These are phyloP conservation scores for Penicillium roqueforti DNA, from an alignment of 495 filamentous ascomycete species.

Conservation along the genomic window DNA sequence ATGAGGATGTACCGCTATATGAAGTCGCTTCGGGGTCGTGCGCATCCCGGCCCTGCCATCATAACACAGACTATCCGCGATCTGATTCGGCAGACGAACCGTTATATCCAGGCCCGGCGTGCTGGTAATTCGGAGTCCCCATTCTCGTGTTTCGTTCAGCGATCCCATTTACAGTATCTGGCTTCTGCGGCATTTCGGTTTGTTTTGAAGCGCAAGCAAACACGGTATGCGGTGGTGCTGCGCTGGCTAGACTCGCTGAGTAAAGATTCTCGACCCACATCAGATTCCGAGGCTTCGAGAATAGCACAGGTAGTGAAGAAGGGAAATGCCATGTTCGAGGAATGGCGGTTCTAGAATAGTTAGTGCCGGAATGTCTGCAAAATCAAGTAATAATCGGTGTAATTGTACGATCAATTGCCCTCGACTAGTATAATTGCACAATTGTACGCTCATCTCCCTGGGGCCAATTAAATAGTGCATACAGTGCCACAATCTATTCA, in stretches of 20 bases:
- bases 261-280: slow-evolving; percentile 28
- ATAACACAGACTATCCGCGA: slow-evolving; percentile 64
- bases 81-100: slow-evolving; percentile 58
- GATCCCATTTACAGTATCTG: slow-evolving; percentile 65
- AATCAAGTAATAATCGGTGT: not conserved
- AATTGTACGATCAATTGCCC: not conserved
- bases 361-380: not conserved
- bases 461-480: not conserved
- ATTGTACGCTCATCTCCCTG: not conserved
- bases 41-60: slow-evolving; percentile 50
- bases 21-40: slow-evolving; percentile 52
- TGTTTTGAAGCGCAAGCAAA: slow-evolving; percentile 65
- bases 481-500: slow-evolving; percentile 3
- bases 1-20: slow-evolving; percentile 82
- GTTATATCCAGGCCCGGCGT: slow-evolving; percentile 59
- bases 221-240: slow-evolving; percentile 55
- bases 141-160: slow-evolving; percentile 57
- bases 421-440: not conserved
- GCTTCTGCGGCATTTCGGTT: slow-evolving; percentile 61
- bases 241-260: slow-evolving; percentile 55
- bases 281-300: slow-evolving; percentile 25
- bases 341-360: slow-evolving; percentile 38
- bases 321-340: slow-evolving; percentile 35
- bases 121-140: slow-evolving; percentile 10
- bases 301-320: slow-evolving; percentile 31